phyloP scores from a whole-genome alignment of 2,329 filamentous ascomycete genomes.

The Ophiosphaerella narmari region DNA sequence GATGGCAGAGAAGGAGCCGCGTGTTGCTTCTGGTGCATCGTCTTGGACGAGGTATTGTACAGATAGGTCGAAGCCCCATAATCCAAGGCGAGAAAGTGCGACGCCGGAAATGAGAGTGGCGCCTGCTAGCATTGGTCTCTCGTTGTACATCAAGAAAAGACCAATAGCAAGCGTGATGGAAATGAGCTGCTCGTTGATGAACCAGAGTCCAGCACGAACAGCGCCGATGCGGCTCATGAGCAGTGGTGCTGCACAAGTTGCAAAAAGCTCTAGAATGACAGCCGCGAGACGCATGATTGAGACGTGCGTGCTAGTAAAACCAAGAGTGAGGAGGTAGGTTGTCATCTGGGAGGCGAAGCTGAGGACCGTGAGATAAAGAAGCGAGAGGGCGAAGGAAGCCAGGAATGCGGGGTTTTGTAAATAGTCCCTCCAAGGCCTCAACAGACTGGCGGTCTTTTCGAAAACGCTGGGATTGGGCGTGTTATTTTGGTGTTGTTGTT shows the following conservation, averaged over 20 bases:
- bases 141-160: slow-evolving; percentile 23
- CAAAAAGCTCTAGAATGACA: slow-evolving; percentile 61
- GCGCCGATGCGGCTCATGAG: slow-evolving; percentile 57
- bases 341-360: slow-evolving; percentile 62
- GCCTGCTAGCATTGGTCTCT: slow-evolving; percentile 26
- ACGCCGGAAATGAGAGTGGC: slow-evolving; percentile 45
- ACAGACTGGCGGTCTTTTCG: slow-evolving; percentile 5
- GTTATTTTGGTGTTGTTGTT: slow-evolving; percentile 10
- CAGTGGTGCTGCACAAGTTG: slow-evolving; percentile 64
- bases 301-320: slow-evolving; percentile 58
- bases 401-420: slow-evolving; percentile 61
- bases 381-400: slow-evolving; percentile 62
- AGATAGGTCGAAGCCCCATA: slow-evolving; percentile 56
- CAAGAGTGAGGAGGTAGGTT: slow-evolving; percentile 63
- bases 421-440: slow-evolving; percentile 50
- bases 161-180: slow-evolving; percentile 53
- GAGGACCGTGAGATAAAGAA: slow-evolving; percentile 63
- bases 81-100: slow-evolving; percentile 48
- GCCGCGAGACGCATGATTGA: slow-evolving; percentile 59
- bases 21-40: slow-evolving; percentile 45
- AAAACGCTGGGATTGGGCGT: slow-evolving; percentile 1
- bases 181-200: slow-evolving; percentile 68
- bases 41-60: slow-evolving; percentile 55
- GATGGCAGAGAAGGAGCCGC: slow-evolving; percentile 71
- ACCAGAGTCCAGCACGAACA: slow-evolving; percentile 73